Conservation (phyloP, 768 basidiomycete genomes). For the Calocera cornea region DNA sequence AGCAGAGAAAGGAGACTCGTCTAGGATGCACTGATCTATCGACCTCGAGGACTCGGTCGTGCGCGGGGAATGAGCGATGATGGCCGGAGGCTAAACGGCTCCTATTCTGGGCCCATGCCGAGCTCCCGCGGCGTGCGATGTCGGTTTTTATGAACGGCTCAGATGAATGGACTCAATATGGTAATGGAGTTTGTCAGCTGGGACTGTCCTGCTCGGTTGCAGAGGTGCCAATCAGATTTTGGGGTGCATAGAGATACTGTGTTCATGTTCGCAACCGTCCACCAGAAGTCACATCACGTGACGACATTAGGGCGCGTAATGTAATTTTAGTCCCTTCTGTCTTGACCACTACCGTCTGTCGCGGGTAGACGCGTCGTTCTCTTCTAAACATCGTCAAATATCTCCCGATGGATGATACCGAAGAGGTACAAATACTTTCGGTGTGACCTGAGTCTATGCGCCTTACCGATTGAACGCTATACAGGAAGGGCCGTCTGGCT, state of each 20-base stretch:
- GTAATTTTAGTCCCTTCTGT: not conserved
- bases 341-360: not conserved
- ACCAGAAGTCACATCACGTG: constrained; percentile 1
- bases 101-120: not conserved
- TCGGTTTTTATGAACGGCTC: too few species aligned
- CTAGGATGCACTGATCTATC: not conserved
- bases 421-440: not conserved
- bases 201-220: too few species aligned
- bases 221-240: too few species aligned
- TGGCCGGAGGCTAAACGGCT: not conserved
- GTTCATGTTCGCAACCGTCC: too few species aligned
- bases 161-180: too few species aligned
- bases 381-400: not conserved
- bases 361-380: not conserved
- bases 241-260: too few species aligned
- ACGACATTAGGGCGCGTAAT: not conserved
- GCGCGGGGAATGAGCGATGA: not conserved
- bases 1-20: not conserved
- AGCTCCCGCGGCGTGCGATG: not conserved
- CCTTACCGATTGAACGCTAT: too few species aligned
- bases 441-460: too few species aligned
- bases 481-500: constrained; percentile 29
- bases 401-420: not conserved
- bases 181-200: too few species aligned
- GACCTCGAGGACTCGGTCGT: constrained; percentile 4